These are phyloP conservation scores for Penicillium expansum DNA, from an alignment of 2,329 filamentous ascomycete genomes.

Conservation along the genomic window DNA sequence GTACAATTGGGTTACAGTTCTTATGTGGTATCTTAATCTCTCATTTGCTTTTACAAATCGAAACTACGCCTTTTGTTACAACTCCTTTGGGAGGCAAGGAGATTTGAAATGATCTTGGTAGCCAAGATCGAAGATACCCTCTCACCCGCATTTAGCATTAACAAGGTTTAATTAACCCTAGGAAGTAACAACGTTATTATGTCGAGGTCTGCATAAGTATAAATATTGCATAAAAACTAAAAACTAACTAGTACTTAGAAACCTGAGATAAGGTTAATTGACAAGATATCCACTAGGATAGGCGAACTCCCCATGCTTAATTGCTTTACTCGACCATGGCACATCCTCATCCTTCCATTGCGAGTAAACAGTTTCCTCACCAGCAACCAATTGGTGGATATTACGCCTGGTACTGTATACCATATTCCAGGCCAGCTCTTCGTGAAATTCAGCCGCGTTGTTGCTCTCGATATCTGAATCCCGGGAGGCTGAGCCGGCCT, in stretches of 20 bases:
- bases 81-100: slow-evolving; percentile 1
- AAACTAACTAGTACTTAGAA: not conserved
- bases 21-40: not conserved
- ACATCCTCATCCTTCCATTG: slow-evolving; percentile 20
- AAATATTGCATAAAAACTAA: not conserved
- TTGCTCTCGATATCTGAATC: slow-evolving; percentile 29
- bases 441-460: slow-evolving; percentile 16
- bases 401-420: slow-evolving; percentile 29
- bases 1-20: not conserved
- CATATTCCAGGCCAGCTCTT: slow-evolving; percentile 20
- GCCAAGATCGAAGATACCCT: too few species aligned
- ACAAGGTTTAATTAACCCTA: not conserved
- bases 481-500: slow-evolving; percentile 34
- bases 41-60: not conserved
- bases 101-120: not conserved
- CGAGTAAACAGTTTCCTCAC: slow-evolving; percentile 18
- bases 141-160: not conserved
- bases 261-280: not conserved
- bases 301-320: slow-evolving; percentile 17
- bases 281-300: slow-evolving; percentile 24
- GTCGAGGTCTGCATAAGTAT: not conserved
- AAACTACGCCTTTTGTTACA: not conserved
- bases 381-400: slow-evolving; percentile 22
- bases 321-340: slow-evolving; percentile 21
- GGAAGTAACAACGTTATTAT: not conserved